phyloP scores from a whole-genome alignment of 208 protist genomes.

The Tritrichomonas musculus region DNA sequence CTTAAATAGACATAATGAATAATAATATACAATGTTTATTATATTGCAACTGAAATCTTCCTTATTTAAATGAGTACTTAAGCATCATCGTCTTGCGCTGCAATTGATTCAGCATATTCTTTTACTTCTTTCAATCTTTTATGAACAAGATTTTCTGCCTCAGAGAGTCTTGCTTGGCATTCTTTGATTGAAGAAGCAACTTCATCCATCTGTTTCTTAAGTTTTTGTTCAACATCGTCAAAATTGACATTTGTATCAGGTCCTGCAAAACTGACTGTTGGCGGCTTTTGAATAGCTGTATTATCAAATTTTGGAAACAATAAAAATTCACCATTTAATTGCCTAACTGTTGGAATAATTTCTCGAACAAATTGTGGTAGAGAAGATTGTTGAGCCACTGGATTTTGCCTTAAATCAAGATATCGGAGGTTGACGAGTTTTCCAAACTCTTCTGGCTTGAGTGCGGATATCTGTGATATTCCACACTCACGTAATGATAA shows the following conservation, averaged over 20 bases:
- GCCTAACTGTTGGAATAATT: not conserved
- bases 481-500: not conserved
- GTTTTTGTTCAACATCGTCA: not conserved
- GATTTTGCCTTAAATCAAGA: not conserved
- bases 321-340: not conserved
- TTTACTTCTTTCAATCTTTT: not conserved
- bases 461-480: not conserved
- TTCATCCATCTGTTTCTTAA: constrained; percentile 28
- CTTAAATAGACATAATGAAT: no score
- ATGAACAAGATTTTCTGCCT: not conserved
- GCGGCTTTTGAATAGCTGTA: not conserved
- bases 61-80: no score
- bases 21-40: no score
- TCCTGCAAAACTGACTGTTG: constrained; percentile 11
- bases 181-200: constrained; percentile 14
- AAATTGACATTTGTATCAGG: not conserved
- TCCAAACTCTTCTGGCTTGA: not conserved
- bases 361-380: not conserved
- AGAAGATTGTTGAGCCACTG: not conserved
- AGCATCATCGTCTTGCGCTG: not conserved
- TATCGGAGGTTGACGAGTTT: not conserved
- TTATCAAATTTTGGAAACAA: constrained; percentile 23
- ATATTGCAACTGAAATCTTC: no score
- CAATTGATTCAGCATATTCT: constrained; percentile 5
- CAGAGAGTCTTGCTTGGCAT: not conserved